Conservation (phyloP, 2,329 filamentous ascomycete species). For the Aureobasidium sp. region DNA sequence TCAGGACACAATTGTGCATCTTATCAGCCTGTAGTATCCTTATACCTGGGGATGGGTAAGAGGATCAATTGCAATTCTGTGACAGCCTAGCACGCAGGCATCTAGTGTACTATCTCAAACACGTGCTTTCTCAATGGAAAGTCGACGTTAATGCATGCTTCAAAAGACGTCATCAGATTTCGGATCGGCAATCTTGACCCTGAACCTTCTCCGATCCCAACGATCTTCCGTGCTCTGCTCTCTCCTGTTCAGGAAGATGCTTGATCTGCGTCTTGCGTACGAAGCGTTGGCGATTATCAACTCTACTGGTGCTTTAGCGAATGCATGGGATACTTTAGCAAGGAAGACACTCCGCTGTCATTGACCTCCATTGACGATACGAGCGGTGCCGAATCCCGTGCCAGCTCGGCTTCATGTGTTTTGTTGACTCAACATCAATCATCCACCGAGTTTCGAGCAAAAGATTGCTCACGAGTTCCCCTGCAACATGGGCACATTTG, state of each 20-base stretch:
- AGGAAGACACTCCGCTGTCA: background rate
- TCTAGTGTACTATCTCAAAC: no score
- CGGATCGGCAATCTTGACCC: slow-evolving; percentile 7
- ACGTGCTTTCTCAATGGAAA: background rate
- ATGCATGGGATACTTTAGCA: background rate
- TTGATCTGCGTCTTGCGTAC: background rate
- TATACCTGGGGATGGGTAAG: no score
- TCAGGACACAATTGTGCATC: no score
- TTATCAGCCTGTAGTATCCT: no score
- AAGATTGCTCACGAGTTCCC: background rate
- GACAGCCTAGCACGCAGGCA: no score
- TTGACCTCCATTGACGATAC: background rate
- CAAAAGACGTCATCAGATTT: background rate
- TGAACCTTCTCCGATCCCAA: background rate
- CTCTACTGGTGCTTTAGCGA: background rate
- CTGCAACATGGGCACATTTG: background rate
- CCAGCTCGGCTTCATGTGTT: background rate
- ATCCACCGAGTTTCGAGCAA: background rate
- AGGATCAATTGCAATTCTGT: no score
- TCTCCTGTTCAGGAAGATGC: background rate
- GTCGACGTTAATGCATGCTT: background rate
- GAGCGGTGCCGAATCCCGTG: background rate
- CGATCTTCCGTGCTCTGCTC: background rate
- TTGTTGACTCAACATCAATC: background rate
- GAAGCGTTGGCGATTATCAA: background rate